Conservation (phyloP, 1,284 basidiomycete species). For the Apiotrichum veenhuisii region DNA sequence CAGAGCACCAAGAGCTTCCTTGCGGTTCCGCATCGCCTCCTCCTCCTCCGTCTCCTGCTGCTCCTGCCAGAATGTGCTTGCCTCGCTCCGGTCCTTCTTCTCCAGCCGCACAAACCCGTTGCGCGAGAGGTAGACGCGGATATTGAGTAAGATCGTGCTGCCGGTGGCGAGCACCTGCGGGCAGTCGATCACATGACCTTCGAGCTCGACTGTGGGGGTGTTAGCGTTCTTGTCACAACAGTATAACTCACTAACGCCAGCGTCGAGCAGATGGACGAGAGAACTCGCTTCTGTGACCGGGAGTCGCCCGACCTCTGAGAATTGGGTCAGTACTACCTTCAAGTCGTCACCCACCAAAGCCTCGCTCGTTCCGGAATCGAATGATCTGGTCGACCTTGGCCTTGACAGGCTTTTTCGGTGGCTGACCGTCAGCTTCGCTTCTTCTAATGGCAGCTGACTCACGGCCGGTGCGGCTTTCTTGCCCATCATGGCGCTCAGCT, state of each 20-base stretch:
- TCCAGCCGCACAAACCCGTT: conserved; percentile 41
- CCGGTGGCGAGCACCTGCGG: conserved; percentile 41
- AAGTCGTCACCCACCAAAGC: conserved; percentile 41
- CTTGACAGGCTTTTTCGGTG: conserved; percentile 32
- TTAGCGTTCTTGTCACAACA: not conserved
- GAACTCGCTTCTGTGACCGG: conserved; percentile 45
- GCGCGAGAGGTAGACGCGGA: conserved; percentile 44
- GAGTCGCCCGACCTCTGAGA: conserved; percentile 38
- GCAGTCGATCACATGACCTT: conserved; percentile 47
- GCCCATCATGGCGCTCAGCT: conserved; percentile 41
- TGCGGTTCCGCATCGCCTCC: conserved; percentile 46
- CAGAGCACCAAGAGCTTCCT: conserved; percentile 42
- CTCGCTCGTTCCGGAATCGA: conserved; percentile 45
- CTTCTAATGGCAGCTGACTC: not conserved
- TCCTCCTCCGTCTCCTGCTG: conserved; percentile 48
- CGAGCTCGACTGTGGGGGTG: conserved; percentile 33
- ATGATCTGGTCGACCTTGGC: conserved; percentile 47
- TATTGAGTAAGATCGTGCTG: conserved; percentile 44
- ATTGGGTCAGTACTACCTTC: not conserved
- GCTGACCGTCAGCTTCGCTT: conserved; percentile 8
- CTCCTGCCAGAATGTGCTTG: conserved; percentile 45
- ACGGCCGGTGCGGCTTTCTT: conserved; percentile 32
- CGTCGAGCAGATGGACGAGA: conserved; percentile 46
- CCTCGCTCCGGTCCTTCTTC: conserved; percentile 29
- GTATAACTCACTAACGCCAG: conserved; percentile 37